Base-by-base conservation (phyloP, 1,139 yeast genomes). In the Geotrichum candidum region DNA sequence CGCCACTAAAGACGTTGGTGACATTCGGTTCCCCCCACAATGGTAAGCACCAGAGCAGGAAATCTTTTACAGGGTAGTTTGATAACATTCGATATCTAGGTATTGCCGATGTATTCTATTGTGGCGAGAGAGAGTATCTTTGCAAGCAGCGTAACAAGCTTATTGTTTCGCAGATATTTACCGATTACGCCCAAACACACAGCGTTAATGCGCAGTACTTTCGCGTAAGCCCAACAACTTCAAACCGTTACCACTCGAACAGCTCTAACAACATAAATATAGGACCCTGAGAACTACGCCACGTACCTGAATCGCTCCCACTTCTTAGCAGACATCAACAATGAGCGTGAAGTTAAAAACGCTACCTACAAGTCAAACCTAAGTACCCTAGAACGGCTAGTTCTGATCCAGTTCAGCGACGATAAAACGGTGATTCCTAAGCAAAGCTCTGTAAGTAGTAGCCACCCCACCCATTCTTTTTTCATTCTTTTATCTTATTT, bases 11-110 rank as follows among this genome's bases (percentile, higher is more conserved):
- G 61, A 84, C 79, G 57, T 75, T 89, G 57, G 77, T 88, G 18
- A 86, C 96, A 0, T 88, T 87, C 74, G 96, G 96, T 0, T 84
- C 91, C 0, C 96, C 96, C 0, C 96, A 89, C 69, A 81, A 85
- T 75, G 96, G 96, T 9, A 38, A 38, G 45, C 27, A 38, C 45
- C 18, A 38, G 7, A 29, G 33, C 33, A 5, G 33, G 33, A 38
- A 38, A 10, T 11, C 15, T 13, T 23, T 6, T 25, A 13, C 29
- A 10, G 33, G 13, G 27, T 7, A 5, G 33, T 2, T n/a, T 15
- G 61, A 60, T 59, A 62, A 53, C 41, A 22, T 35, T 11, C 29
- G 63, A 68, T 73, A 38, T 38, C 13, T 38, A 38, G 45, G 45
- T 5, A 84, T 88, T 7, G 78, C 80, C 67, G 94, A 88, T 65